Base-by-base conservation (phyloP, 1,139 yeast genomes). In the Pichia sp. region DNA sequence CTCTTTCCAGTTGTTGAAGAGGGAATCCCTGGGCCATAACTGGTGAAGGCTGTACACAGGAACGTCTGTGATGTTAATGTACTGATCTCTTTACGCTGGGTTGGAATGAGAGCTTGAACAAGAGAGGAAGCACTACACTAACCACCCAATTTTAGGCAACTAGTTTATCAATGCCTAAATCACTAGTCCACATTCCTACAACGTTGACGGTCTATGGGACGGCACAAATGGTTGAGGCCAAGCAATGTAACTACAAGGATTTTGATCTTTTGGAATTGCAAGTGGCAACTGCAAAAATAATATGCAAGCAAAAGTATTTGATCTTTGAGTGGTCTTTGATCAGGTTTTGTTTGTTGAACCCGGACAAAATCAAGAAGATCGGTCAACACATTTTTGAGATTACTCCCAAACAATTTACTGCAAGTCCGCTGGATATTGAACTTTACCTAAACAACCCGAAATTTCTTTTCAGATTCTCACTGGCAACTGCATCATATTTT, bases 181-280 rank as follows among this genome's bases (percentile, higher is more conserved):
- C n/a, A n/a, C n/a, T 74, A 55, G 20, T 31, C 12, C 14, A 12
- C 4, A 22, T 22, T 13, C 6, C 27, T 9, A 25, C 27, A 9
- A n/a, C 27, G 10, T 25, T 25, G 16, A 25, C 27, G 9, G 11
- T 25, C 6, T 25, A 8, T 14, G 27, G 27, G 7, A 25, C 27
- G 7, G 16, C 18, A 10, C 27, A 25, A 25, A 14, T 25, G 9
- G 12, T 25, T 25, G 27, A 25, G 11, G 27, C 27, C 12, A 25
- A 18, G 11, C 14, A 14, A 25, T 25, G 18, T 8, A 25, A 25
- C 16, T 25, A 25, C 16, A 18, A 16, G 5, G 16, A 25, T 12
- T 25, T 25, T 6, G 16, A 25, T 14, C 14, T 9, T 11, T 11
- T 16, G 6, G 27, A 25, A 14, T 11, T 25, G 9, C 10, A 8